Conservation (phyloP, 768 basidiomycete genomes). For the Hericium rajendrae region DNA sequence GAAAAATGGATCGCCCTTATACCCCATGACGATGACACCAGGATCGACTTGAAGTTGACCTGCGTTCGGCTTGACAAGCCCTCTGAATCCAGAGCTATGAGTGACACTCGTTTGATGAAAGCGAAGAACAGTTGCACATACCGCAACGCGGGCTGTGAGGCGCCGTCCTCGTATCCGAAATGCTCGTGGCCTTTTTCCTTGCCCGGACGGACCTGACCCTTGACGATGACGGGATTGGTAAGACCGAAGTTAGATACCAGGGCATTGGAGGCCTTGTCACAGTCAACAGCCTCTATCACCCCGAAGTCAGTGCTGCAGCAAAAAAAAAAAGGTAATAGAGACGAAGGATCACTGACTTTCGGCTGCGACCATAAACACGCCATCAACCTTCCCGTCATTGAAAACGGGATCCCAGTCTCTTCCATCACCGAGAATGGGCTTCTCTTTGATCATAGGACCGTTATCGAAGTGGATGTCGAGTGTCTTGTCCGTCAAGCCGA, state of each 20-base stretch:
- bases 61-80: background rate
- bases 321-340: background rate
- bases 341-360: background rate
- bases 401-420: background rate
- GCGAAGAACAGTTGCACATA: conserved; percentile 23
- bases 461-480: background rate
- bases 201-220: conserved; percentile 30
- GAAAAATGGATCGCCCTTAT: background rate
- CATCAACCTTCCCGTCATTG: background rate
- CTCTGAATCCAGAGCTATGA: background rate
- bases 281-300: background rate
- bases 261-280: background rate
- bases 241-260: background rate
- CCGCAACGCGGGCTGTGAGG: conserved; percentile 36
- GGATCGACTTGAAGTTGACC: background rate
- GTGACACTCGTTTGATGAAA: conserved; percentile 13
- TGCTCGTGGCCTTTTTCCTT: conserved; percentile 32
- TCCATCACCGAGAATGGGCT: background rate
- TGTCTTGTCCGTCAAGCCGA: background rate
- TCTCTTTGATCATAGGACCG: background rate
- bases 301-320: background rate
- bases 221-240: background rate
- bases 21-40: background rate
- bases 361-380: background rate
- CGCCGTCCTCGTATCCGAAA: conserved; percentile 45